A percentile compares a stretch with the other conserved stretches of the same genome.
These are phyloP conservation scores for Leccinum cinnamomeum DNA, from an alignment of 1,284 basidiomycete genomes.

Conservation along the genomic window DNA sequence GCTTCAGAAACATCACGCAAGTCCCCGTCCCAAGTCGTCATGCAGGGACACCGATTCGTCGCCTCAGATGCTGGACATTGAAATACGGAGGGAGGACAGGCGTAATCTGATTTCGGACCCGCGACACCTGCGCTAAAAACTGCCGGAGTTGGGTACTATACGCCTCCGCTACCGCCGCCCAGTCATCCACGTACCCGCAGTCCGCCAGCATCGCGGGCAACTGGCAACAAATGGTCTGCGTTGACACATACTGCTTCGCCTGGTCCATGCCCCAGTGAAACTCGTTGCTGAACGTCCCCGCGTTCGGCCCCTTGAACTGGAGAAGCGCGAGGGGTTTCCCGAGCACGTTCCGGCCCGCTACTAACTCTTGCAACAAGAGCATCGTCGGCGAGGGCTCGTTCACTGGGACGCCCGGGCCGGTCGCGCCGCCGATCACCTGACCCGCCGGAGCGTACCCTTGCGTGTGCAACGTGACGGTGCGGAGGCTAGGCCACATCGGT, in stretches of 20 bases:
- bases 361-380: conserved; percentile 31
- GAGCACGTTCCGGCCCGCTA: conserved; percentile 24
- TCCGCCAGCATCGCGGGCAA: conserved; percentile 22
- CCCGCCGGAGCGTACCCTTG: conserved; percentile 27
- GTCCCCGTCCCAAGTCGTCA: conserved; percentile 8
- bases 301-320: conserved; percentile 36
- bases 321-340: conserved; percentile 26
- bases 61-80: conserved; percentile 25
- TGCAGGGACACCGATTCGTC: conserved; percentile 26
- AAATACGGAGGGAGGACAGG: conserved; percentile 33
- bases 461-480: conserved; percentile 32
- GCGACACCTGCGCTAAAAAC: conserved; percentile 33
- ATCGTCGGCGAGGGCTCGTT: conserved; percentile 36
- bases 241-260: conserved; percentile 29
- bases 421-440: conserved; percentile 16
- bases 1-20: background rate
- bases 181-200: conserved; percentile 31
- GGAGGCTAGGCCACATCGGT: conserved; percentile 32
- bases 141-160: conserved; percentile 33
- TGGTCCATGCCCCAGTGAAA: conserved; percentile 33
- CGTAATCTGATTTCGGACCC: conserved; percentile 33
- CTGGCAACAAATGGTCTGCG: conserved; percentile 27
- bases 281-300: conserved; percentile 28
- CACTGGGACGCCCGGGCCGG: conserved; percentile 23
- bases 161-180: conserved; percentile 33